A percentile compares a stretch with the other conserved stretches of the same genome.
These are phyloP conservation scores for Lactifluus echinatus DNA, from an alignment of 768 basidiomycete genomes.

Conservation along the genomic window DNA sequence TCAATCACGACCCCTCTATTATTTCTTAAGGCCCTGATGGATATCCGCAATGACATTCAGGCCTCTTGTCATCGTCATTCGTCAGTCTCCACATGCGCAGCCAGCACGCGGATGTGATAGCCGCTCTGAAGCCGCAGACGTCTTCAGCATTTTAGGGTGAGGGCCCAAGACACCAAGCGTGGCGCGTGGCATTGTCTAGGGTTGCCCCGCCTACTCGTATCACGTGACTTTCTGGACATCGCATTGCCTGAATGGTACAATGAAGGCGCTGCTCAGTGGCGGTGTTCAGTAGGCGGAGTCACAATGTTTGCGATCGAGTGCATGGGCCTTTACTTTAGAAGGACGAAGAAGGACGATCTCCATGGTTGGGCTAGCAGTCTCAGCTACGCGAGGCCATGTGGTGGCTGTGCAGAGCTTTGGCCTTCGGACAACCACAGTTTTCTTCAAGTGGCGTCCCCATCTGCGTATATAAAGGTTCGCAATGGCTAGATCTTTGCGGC, in stretches of 20 bases:
- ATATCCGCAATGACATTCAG: too few species aligned
- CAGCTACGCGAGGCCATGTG: not conserved
- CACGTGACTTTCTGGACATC: too few species aligned
- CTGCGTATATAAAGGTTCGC: not conserved
- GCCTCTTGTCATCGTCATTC: not conserved
- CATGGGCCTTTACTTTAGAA: not conserved
- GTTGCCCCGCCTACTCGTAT: too few species aligned
- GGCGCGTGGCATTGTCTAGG: too few species aligned
- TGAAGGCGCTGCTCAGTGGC: not conserved
- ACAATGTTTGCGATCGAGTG: not conserved
- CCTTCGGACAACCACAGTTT: not conserved
- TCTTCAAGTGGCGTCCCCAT: not conserved
- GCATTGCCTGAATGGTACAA: too few species aligned
- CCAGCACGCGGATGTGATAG: not conserved
- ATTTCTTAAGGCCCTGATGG: not conserved
- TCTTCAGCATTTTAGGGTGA: not conserved
- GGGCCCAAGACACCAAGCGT: not conserved
- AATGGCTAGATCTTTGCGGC: not conserved
- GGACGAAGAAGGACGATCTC: not conserved
- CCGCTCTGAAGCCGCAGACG: too few species aligned
- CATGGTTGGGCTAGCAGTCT: not conserved
- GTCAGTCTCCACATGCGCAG: not conserved
- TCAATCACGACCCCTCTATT: not conserved
- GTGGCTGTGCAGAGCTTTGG: not conserved
- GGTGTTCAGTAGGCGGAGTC: not conserved